Evolutionary conservation across 2,329 filamentous ascomycete species (phyloP), one percentile per base, ranked within the genome.

Genomic region (Ceratocystis cubensis): DNA sequence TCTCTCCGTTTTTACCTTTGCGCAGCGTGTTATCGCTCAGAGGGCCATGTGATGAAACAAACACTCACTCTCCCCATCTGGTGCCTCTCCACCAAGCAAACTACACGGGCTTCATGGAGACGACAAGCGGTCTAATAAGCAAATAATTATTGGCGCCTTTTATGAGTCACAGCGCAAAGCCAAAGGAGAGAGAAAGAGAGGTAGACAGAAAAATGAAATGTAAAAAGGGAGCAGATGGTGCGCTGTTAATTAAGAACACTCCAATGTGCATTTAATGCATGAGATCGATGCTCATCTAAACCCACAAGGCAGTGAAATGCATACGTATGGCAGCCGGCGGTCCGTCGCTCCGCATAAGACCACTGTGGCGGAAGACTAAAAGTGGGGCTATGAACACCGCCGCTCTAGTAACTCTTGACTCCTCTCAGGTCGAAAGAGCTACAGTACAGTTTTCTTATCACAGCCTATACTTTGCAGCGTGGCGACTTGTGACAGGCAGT

Each of bases 291-390:
- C 28, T 37, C 6, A 20, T 59, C 56, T 37, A 37, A 59, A 37
- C 56, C 56, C 56, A 37, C 56, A 37, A 59, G 56, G 56, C 56
- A 37, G 56, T 59, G 56, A 59, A 59, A 37, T 59, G 20, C 28
- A 59, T n/a, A 59, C 56, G 37, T 37, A 59, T 59, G 56, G 56
- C 56, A 59, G 56, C 30, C 5, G n/a, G 56, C 56, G 56, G 56
- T 37, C 56, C 17, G 56, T 37, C 5, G 17, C 28, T 59, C 56
- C 15, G 13, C 28, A 37, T 59, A 37, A 59, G 28, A n/a, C 56
- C 56, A 59, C 28, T 59, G 56, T 59, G 56, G 56, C 56, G 56
- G 28, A 59, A 59, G 56, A 59, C 30, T 7, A 37, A 25, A 59
- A 37, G 56, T 59, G 56, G 56, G 56, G 17, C 28, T 8, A 20